Conservation (phyloP, 768 basidiomycete genomes). For the Tylopilus cervinicoccineus region DNA sequence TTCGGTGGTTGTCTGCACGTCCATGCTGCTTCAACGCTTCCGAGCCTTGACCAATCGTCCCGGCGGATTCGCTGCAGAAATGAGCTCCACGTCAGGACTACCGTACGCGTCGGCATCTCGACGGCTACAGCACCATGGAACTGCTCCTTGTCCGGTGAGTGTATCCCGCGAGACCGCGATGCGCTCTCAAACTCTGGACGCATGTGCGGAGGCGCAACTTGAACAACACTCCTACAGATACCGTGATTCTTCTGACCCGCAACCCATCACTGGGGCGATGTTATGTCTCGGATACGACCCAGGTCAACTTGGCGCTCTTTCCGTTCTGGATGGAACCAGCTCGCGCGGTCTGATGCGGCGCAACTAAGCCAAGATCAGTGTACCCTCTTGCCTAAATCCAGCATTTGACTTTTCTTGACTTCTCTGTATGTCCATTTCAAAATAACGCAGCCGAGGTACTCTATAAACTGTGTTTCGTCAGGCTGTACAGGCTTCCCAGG, state of each 20-base stretch:
- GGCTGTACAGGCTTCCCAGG: conserved; percentile 32
- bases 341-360: conserved; percentile 25
- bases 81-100: conserved; percentile 5
- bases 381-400: conserved; percentile 23
- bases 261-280: background rate
- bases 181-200: conserved; percentile 21
- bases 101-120: conserved; percentile 12
- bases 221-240: conserved; percentile 7
- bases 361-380: conserved; percentile 7
- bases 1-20: background rate
- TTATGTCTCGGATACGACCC: conserved; percentile 8
- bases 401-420: conserved; percentile 24
- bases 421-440: conserved; percentile 22
- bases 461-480: conserved; percentile 20
- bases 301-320: conserved; percentile 3
- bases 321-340: conserved; percentile 13
- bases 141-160: conserved; percentile 5
- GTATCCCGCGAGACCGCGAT: conserved; percentile 22
- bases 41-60: background rate
- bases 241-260: conserved; percentile 10
- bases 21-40: background rate
- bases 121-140: conserved; percentile 7
- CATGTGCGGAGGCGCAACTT: background rate
- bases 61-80: background rate
- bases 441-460: conserved; percentile 28